phyloP scores from a whole-genome alignment of 2,329 filamentous ascomycete species.

The Curvularia verruculosa region DNA sequence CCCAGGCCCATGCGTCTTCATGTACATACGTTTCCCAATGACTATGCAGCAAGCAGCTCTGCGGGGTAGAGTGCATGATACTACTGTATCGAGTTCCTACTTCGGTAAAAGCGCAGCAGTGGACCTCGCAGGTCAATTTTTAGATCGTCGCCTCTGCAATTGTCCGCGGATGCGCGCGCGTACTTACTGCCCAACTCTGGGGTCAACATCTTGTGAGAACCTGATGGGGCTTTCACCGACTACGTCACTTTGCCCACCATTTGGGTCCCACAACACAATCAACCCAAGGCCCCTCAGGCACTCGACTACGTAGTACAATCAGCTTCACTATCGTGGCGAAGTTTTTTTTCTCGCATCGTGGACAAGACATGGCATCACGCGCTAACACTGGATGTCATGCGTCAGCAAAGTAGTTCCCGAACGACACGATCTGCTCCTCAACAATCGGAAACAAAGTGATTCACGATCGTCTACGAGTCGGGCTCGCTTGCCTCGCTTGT shows the following conservation, averaged over 20 bases:
- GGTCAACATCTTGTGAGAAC: slow-evolving; percentile 4
- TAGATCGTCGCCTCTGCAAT: slow-evolving; percentile 7
- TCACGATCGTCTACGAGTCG: not conserved
- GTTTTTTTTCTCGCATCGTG: not conserved
- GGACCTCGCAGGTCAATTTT: slow-evolving; percentile 1
- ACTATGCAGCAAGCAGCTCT: slow-evolving; percentile 3
- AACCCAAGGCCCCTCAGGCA: not conserved
- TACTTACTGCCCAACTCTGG: not conserved
- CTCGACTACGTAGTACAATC: not conserved
- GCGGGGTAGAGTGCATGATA: slow-evolving; percentile 8
- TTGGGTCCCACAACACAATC: not conserved
- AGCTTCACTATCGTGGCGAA: not conserved
- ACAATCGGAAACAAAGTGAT: not conserved
- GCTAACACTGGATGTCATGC: not conserved
- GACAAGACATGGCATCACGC: not conserved
- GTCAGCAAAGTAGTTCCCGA: not conserved
- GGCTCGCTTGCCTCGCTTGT: not conserved
- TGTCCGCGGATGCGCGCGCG: slow-evolving; percentile 7
- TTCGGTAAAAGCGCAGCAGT: not conserved
- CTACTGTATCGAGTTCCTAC: slow-evolving; percentile 11
- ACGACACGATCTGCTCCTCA: not conserved
- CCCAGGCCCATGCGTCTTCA: not conserved
- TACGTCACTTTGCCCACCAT: slow-evolving; percentile 19
- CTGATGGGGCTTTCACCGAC: slow-evolving; percentile 31
- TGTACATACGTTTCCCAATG: slow-evolving; percentile 5